phyloP scores from a whole-genome alignment of 352 stramenopile species.

The Pythium aphanidermatum region DNA sequence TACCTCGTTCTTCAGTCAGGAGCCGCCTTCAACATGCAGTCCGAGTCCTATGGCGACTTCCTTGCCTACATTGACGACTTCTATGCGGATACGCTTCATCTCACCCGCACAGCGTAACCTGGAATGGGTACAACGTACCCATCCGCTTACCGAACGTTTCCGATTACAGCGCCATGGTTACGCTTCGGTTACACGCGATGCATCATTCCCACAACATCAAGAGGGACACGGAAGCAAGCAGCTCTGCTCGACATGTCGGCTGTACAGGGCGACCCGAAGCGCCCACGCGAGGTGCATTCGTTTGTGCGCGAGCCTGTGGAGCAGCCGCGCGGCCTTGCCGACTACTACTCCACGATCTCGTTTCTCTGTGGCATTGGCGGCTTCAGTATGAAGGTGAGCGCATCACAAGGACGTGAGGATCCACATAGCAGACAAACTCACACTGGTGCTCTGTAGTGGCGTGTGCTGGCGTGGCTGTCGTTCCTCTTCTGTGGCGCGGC shows the following conservation, averaged over 20 bases:
- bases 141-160: not conserved
- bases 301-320: conserved; percentile 56
- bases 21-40: conserved; percentile 28
- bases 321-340: conserved; percentile 14
- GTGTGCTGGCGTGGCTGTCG: conserved; percentile 42
- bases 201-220: too few relatives aligned
- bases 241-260: conserved; percentile 18
- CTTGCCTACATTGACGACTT: conserved; percentile 66
- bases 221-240: too few relatives aligned
- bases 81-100: conserved; percentile 35
- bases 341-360: conserved; percentile 68
- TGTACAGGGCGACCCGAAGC: conserved; percentile 42
- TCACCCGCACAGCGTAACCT: conserved; percentile 6
- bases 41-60: conserved; percentile 40
- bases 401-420: not conserved
- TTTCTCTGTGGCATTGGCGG: conserved; percentile 45
- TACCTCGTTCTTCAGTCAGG: not conserved
- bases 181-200: too few relatives aligned
- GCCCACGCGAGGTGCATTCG: conserved; percentile 57
- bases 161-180: not conserved
- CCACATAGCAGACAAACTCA: too few relatives aligned
- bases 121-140: not conserved
- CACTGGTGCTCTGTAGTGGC: not conserved
- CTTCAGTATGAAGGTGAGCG: conserved; percentile 59
- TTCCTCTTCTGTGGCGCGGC: conserved; percentile 59